Percentiles rank a stretch among this genome's conserved stretches.
These are phyloP conservation scores for Musa balbisiana DNA, from an alignment of 202 grass and related monocot genomes.

Conservation along the genomic window DNA sequence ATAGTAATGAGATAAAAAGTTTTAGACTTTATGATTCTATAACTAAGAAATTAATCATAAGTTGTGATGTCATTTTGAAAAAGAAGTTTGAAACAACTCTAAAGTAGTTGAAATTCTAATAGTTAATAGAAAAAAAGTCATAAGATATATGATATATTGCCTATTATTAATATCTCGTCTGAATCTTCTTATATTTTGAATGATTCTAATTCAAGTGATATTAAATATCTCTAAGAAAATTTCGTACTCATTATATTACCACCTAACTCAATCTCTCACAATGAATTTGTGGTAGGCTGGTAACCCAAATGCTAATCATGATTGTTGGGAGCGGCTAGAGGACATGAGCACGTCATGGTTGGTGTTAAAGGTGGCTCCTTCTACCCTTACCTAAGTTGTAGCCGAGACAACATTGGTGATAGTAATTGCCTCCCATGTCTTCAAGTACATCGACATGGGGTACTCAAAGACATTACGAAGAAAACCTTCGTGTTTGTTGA, in stretches of 20 bases:
- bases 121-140: no score
- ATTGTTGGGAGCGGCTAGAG: conserved; percentile 59
- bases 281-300: conserved; percentile 28
- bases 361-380: conserved; percentile 38
- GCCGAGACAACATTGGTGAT: conserved; percentile 64
- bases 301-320: conserved; percentile 51
- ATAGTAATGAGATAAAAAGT: no score
- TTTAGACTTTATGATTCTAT: no score
- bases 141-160: no score
- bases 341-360: conserved; percentile 58
- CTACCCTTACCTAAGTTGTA: conserved; percentile 47
- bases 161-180: no score
- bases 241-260: not conserved
- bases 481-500: conserved; percentile 50
- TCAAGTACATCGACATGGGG: conserved; percentile 39
- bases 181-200: no score
- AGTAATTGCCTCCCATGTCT: conserved; percentile 40
- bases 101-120: no score
- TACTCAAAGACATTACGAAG: conserved; percentile 30
- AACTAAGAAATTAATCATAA: no score
- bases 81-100: no score
- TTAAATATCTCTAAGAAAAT: no score
- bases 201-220: no score
- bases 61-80: no score
- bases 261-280: not conserved